phyloP scores from a whole-genome alignment of 352 stramenopile species.

The Phytophthora sansomeana region DNA sequence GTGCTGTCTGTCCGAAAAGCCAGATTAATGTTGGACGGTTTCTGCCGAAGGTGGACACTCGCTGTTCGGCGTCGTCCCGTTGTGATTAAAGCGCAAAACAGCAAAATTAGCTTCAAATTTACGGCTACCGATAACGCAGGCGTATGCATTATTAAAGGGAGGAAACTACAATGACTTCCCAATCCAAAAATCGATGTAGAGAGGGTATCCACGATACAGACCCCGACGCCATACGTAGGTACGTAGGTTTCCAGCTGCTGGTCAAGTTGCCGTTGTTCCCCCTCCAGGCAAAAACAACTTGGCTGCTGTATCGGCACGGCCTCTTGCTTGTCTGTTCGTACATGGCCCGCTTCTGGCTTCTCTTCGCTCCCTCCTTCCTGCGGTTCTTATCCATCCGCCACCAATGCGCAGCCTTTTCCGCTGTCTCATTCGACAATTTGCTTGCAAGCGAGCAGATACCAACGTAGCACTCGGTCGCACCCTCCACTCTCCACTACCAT shows the following conservation, averaged over 20 bases:
- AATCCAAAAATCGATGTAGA: no score
- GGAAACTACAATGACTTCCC: no score
- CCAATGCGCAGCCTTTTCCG: slow-evolving; percentile 13
- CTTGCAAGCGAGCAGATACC: slow-evolving; percentile 34
- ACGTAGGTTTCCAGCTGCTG: slow-evolving; percentile 5
- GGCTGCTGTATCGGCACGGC: slow-evolving; percentile 13
- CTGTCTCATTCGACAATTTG: slow-evolving; percentile 36
- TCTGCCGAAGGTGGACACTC: slow-evolving; percentile 12
- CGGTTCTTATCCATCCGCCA: slow-evolving; percentile 24
- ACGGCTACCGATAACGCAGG: background rate
- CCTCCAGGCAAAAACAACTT: slow-evolving; percentile 8
- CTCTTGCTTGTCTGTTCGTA: slow-evolving; percentile 28
- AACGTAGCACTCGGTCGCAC: slow-evolving; percentile 4
- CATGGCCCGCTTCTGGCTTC: background rate
- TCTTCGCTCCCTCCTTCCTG: slow-evolving; percentile 16
- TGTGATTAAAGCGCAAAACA: no score
- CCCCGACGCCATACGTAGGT: no score
- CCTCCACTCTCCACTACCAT: slow-evolving; percentile 19
- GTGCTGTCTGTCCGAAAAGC: slow-evolving; percentile 21
- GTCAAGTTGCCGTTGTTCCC: slow-evolving; percentile 28
- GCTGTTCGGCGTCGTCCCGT: no score
- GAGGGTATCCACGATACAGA: no score
- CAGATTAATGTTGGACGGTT: background rate
- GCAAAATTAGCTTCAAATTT: no score
- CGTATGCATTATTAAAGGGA: background rate